Conservation (phyloP, 73 alveolate genomes). For the Paramecium tetraurelia region DNA sequence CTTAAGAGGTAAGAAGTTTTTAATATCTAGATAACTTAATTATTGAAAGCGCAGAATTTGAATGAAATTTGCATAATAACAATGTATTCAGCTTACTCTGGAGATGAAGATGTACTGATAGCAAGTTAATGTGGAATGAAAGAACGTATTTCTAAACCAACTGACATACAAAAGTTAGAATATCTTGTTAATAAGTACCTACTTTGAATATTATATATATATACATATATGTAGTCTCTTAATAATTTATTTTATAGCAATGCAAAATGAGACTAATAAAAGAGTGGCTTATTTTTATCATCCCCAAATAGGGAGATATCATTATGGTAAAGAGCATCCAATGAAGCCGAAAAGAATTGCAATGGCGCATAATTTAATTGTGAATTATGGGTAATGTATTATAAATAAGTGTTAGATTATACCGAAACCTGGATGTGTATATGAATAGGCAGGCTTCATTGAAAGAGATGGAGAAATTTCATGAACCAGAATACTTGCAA, state of each 20-base stretch:
- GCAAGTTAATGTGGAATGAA: conserved; percentile 18
- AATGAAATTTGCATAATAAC: neutral
- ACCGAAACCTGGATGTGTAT: conserved; percentile 77
- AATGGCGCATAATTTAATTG: conserved; percentile 93
- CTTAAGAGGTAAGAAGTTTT: neutral
- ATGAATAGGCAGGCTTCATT: conserved; percentile 74
- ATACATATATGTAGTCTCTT: neutral
- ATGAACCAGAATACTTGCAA: conserved; percentile 56
- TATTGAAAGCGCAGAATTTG: neutral
- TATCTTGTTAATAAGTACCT: neutral
- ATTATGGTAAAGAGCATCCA: conserved; percentile 97
- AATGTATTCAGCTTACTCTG: conserved; percentile 34
- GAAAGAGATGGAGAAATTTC: conserved; percentile 74
- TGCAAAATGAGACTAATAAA: neutral
- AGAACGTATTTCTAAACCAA: neutral
- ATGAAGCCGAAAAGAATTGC: conserved; percentile 97
- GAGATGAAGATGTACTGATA: neutral
- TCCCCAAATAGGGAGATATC: conserved; percentile 85
- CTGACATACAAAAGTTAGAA: neutral
- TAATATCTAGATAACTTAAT: neutral
- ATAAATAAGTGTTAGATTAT: neutral
- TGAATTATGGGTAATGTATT: conserved; percentile 74
- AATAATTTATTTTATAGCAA: neutral
- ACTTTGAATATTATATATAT: neutral
- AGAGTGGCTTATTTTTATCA: conserved; percentile 92